Conservation (phyloP, 2,329 filamentous ascomycete species). For the Teratosphaeria gauchensis region DNA sequence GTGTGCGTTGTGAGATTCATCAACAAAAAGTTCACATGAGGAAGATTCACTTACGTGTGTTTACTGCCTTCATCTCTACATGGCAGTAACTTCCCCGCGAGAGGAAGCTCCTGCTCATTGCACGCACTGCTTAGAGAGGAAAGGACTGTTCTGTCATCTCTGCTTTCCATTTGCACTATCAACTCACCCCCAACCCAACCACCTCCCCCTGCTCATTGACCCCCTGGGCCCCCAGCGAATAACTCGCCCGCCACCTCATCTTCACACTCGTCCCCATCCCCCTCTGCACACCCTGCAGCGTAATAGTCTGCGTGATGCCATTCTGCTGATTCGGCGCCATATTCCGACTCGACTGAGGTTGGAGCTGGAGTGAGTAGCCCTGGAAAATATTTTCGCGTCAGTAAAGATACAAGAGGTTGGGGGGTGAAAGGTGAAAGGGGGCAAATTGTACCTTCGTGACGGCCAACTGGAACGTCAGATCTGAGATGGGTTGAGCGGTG, state of each 20-base stretch:
- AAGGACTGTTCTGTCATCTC: background rate
- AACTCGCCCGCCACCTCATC: conserved; percentile 80
- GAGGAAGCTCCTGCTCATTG: no score
- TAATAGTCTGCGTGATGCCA: conserved; percentile 74
- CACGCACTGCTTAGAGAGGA: no score
- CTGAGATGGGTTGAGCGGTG: conserved; percentile 58
- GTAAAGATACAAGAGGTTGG: background rate
- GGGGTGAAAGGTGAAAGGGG: background rate
- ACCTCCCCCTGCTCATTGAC: conserved; percentile 81
- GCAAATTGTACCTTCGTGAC: conserved; percentile 66
- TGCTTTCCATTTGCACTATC: background rate
- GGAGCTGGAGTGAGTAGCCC: conserved; percentile 71
- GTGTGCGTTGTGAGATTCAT: background rate
- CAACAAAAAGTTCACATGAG: background rate
- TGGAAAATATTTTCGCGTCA: conserved; percentile 26
- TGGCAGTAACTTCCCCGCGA: no score
- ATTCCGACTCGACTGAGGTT: conserved; percentile 72
- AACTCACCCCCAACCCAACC: conserved; percentile 58
- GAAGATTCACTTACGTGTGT: no score
- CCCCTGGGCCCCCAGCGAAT: conserved; percentile 53
- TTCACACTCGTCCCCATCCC: conserved; percentile 72
- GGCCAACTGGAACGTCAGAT: conserved; percentile 83
- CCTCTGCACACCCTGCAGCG: conserved; percentile 63
- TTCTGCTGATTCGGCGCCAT: conserved; percentile 61
- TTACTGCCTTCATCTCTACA: no score